Evolutionary conservation across 768 basidiomycete genomes (phyloP).

Genomic region (Suillus fuscotomentosus): DNA sequence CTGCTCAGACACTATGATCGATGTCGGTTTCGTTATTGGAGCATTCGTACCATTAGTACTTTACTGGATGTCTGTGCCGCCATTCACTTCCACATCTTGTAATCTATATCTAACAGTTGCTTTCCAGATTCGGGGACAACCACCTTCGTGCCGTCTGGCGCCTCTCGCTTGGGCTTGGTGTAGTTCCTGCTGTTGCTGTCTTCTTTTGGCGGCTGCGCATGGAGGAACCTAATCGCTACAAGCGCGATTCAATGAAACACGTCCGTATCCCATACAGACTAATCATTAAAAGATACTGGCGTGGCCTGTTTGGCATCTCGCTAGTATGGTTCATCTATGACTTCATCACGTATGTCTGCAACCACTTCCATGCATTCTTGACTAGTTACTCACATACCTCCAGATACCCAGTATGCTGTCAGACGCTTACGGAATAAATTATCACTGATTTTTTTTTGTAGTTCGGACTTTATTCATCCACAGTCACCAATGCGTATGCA

Average conservation of each 20-base stretch:
- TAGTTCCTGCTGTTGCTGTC: conserved; percentile 77
- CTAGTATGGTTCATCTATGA: conserved; percentile 86
- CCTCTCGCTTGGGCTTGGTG: conserved; percentile 78
- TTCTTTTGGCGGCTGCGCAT: conserved; percentile 85
- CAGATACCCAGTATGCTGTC: conserved; percentile 61
- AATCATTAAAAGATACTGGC: conserved; percentile 79
- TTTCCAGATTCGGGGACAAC: conserved; percentile 62
- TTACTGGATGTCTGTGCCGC: conserved; percentile 74
- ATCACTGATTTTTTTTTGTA: conserved; percentile 23
- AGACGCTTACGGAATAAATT: not conserved
- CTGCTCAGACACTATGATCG: conserved; percentile 75
- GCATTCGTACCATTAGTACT: conserved; percentile 83
- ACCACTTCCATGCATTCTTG: not conserved
- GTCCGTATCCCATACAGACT: conserved; percentile 74
- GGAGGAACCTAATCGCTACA: conserved; percentile 75
- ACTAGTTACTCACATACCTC: not conserved
- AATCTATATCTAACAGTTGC: not conserved
- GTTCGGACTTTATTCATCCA: conserved; percentile 83
- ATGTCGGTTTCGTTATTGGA: conserved; percentile 75
- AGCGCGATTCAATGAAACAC: conserved; percentile 76
- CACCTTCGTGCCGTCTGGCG: conserved; percentile 90
- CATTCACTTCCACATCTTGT: not conserved
- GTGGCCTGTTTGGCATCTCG: conserved; percentile 69
- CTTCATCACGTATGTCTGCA: conserved; percentile 62
- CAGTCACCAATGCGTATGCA: conserved; percentile 62